These are phyloP conservation scores for Amorphotheca resinae DNA, from an alignment of 495 filamentous ascomycete genomes.

Conservation along the genomic window DNA sequence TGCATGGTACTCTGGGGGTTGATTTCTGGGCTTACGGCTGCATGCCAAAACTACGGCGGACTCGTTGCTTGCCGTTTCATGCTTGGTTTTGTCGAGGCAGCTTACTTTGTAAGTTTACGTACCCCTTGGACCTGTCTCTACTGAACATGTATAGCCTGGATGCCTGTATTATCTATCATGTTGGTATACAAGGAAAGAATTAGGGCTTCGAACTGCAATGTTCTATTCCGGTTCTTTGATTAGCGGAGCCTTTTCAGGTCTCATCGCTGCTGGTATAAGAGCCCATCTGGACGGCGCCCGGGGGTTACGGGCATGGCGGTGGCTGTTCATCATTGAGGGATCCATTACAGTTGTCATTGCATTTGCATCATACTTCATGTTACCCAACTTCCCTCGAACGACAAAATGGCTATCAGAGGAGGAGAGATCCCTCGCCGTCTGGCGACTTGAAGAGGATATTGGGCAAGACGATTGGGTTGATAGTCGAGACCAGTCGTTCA, in stretches of 20 bases:
- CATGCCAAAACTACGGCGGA: slow-evolving; percentile 43
- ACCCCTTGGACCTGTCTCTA: slow-evolving; percentile 28
- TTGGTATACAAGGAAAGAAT: slow-evolving; percentile 44
- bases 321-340: slow-evolving; percentile 76
- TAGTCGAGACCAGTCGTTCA: slow-evolving; percentile 48
- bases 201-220: slow-evolving; percentile 41
- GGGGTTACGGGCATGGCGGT: slow-evolving; percentile 39
- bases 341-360: slow-evolving; percentile 37
- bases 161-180: slow-evolving; percentile 36
- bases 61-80: slow-evolving; percentile 58
- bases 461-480: slow-evolving; percentile 65
- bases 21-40: slow-evolving; percentile 52
- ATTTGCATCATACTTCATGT: slow-evolving; percentile 40
- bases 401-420: slow-evolving; percentile 60
- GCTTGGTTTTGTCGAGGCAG: slow-evolving; percentile 48
- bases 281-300: slow-evolving; percentile 34
- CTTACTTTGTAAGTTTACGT: slow-evolving; percentile 32
- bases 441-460: slow-evolving; percentile 65
- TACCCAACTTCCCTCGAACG: slow-evolving; percentile 73
- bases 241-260: slow-evolving; percentile 50
- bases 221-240: slow-evolving; percentile 51
- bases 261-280: slow-evolving; percentile 46
- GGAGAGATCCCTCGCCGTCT: slow-evolving; percentile 54
- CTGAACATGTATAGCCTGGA: slow-evolving; percentile 31
- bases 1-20: slow-evolving; percentile 62